Evolutionary conservation across 2,329 filamentous ascomycete genomes (phyloP).

Genomic region (Endothia cerciana): DNA sequence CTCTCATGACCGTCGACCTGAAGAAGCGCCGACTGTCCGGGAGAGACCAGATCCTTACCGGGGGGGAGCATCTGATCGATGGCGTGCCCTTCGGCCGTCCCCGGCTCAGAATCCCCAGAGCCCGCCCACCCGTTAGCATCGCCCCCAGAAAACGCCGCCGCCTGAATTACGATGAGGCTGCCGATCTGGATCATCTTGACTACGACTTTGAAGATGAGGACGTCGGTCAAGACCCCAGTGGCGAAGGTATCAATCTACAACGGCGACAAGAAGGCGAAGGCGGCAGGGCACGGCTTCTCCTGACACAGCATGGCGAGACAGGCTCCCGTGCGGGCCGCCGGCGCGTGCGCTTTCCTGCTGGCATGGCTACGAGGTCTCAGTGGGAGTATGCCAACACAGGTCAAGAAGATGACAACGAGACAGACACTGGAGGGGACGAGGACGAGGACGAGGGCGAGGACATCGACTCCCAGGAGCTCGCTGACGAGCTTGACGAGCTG

Average conservation of each 20-base stretch:
- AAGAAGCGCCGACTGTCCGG: slow-evolving; percentile 74
- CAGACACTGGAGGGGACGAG: slow-evolving; percentile 34
- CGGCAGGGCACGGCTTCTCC: slow-evolving; percentile 29
- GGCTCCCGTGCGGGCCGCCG: slow-evolving; percentile 12
- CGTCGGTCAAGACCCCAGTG: slow-evolving; percentile 39
- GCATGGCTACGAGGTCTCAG: slow-evolving; percentile 2
- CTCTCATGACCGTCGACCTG: slow-evolving; percentile 75
- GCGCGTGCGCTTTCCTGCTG: slow-evolving; percentile 25
- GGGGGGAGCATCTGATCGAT: slow-evolving; percentile 82
- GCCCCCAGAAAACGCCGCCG: slow-evolving; percentile 73
- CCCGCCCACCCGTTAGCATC: slow-evolving; percentile 70
- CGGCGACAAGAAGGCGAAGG: slow-evolving; percentile 32
- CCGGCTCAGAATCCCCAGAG: slow-evolving; percentile 61
- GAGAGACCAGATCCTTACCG: slow-evolving; percentile 76
- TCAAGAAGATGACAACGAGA: slow-evolving; percentile 28
- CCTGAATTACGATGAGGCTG: slow-evolving; percentile 46
- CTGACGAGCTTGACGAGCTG: slow-evolving; percentile 38
- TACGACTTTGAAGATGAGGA: slow-evolving; percentile 41
- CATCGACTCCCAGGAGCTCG: slow-evolving; percentile 38
- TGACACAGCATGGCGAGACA: slow-evolving; percentile 25
- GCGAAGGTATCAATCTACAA: slow-evolving; percentile 33
- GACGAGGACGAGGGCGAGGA: slow-evolving; percentile 32
- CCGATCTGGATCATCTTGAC: slow-evolving; percentile 48
- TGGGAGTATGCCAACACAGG: slow-evolving; percentile 27
- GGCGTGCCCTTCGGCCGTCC: slow-evolving; percentile 83